Percentiles rank a stretch among this genome's conserved stretches.
These are phyloP conservation scores for Gossypium australe DNA, from an alignment of 345 rosid genomes.

Conservation along the genomic window DNA sequence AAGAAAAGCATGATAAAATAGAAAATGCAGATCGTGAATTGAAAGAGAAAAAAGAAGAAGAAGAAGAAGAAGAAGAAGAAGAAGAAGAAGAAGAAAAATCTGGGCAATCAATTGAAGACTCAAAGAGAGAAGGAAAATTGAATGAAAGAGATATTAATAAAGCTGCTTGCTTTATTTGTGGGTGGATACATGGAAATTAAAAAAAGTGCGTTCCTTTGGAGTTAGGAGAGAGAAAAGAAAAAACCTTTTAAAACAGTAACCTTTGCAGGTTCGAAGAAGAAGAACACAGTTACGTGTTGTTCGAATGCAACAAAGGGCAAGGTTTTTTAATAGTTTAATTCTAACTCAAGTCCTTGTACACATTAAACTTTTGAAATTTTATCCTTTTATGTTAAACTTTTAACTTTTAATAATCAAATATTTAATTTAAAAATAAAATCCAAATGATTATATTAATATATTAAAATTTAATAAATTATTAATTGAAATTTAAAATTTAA, in stretches of 20 bases:
- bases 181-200: not conserved
- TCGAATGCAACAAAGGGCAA: not conserved
- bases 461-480: no score
- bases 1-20: slow-evolving; percentile 30
- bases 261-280: not conserved
- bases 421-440: no score
- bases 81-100: not conserved
- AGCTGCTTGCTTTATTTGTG: not conserved
- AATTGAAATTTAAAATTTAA: no score
- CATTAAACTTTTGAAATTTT: no score
- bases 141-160: not conserved
- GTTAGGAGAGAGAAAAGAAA: not conserved
- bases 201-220: slow-evolving; percentile 1
- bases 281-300: slow-evolving; percentile 1
- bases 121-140: not conserved
- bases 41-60: no score
- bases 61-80: not conserved
- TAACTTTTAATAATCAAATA: no score
- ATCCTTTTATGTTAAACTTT: no score
- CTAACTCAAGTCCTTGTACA: no score
- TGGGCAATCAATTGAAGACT: not conserved
- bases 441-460: no score
- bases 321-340: not conserved
- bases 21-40: not conserved
- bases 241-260: not conserved